These are phyloP conservation scores for Polychytrium aggregatum DNA, from an alignment of 192 early-diverging fungal genomes.

Conservation along the genomic window DNA sequence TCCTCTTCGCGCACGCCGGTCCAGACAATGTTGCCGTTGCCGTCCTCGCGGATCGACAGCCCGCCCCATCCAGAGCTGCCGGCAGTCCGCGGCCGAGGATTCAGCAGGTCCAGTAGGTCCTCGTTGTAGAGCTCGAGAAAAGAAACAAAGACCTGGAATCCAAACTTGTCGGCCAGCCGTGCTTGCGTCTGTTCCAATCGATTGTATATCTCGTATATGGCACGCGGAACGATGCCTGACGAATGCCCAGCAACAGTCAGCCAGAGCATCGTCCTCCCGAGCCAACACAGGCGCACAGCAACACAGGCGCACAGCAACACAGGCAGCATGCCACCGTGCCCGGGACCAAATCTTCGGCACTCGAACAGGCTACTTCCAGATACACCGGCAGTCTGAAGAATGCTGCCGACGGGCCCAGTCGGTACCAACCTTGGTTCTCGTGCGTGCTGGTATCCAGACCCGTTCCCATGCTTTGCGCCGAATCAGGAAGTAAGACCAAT, in stretches of 20 bases:
- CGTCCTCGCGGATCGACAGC: constrained; percentile 75
- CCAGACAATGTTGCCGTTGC: constrained; percentile 83
- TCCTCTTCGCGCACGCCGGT: constrained; percentile 67
- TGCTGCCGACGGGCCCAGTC: constrained; percentile 52
- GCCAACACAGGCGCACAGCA: no score
- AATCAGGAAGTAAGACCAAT: no score
- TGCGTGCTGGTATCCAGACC: no score
- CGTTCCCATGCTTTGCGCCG: no score
- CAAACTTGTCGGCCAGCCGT: background rate
- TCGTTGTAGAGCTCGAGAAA: constrained; percentile 99
- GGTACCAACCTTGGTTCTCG: no score
- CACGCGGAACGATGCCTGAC: constrained; percentile 36
- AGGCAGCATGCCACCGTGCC: no score
- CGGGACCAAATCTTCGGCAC: no score
- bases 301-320: no score
- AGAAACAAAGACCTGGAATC: constrained; percentile 42
- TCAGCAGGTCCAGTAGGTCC: constrained; percentile 87
- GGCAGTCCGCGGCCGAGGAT: constrained; percentile 39
- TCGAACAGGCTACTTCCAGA: no score
- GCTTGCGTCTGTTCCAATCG: background rate
- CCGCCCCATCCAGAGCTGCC: constrained; percentile 32
- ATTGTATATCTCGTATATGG: constrained; percentile 27
- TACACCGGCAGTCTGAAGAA: constrained; percentile 18
- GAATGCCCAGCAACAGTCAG: no score
- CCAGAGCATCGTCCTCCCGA: no score